Base-by-base conservation (phyloP, 441 rosid species). In the Erysimum pusillum region DNA sequence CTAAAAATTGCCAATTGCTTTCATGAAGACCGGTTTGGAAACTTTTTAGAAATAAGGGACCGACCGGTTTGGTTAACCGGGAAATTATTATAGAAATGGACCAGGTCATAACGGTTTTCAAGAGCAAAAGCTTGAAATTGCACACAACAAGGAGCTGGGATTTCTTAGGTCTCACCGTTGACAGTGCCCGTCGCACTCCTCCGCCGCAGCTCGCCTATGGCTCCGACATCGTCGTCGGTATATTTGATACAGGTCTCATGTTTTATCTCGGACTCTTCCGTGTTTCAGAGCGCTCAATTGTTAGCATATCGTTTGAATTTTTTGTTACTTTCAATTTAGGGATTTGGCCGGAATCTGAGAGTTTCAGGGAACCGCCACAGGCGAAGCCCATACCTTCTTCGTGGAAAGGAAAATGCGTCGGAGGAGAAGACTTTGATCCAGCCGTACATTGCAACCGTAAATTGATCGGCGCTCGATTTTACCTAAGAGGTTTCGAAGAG, bases 81-180 rank as follows among this genome's bases (percentile, higher is more conserved):
- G 28, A 52, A 35, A 71, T 38, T 10, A 31, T 25, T 83, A 85
- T 84, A 90, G 93, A 83, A 11, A 76, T 81, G 83, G 79, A 82
- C 67, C 86, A 82, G 75, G 92, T 86, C 8, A 78, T 92, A 69
- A 88, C 97, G 54, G 85, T 90, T 49, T 87, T 87, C 74, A 71
- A 81, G 18, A 86, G 94, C 89, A 86, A 61, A 73, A 79, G 73
- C 54, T 67, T 87, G 65, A 80, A 88, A 85, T 76, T 89, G 80
- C 92, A 87, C 76, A 92, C 96, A 12, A 89, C 97, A 48, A 90
- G 97, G 83, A 90, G 94, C 79, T 89, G 97, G 96, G 92, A 92
- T 73, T 92, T 90, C 82, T 77, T 92, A 82, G 96, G 88, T 69
- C 91, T 92, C 73, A 71, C 85, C 59, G 74, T 85, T 69, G 77